phyloP scores from a whole-genome alignment of 2,329 filamentous ascomycete genomes.

The Emericellopsis atlantica region DNA sequence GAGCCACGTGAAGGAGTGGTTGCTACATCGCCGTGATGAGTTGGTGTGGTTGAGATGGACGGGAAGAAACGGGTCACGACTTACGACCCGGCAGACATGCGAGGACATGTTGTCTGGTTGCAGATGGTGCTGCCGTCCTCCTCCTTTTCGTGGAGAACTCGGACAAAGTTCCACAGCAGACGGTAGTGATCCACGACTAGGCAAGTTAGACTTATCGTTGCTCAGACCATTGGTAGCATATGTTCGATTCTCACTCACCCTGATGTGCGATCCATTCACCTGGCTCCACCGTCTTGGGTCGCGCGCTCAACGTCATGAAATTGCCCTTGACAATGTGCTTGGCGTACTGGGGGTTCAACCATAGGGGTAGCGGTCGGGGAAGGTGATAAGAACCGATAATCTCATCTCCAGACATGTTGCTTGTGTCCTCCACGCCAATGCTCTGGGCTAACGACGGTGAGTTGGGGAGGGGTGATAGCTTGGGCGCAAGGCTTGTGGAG shows the following conservation, averaged over 20 bases:
- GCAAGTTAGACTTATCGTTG: constrained; percentile 1
- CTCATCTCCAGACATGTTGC: constrained; percentile 36
- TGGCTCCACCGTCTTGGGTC: constrained; percentile 84
- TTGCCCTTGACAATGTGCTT: constrained; percentile 93
- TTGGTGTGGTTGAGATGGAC: not conserved
- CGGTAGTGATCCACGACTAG: constrained; percentile 87
- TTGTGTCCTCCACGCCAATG: constrained; percentile 55
- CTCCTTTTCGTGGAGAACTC: constrained; percentile 78
- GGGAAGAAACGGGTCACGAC: constrained; percentile 20
- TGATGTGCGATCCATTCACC: constrained; percentile 96
- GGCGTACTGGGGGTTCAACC: constrained; percentile 63
- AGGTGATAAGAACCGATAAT: constrained; percentile 48
- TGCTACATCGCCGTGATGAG: constrained; percentile 27
- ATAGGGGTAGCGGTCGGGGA: constrained; percentile 55
- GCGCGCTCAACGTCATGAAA: constrained; percentile 89
- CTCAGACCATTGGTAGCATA: not conserved
- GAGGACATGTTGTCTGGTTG: constrained; percentile 72
- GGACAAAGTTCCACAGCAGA: constrained; percentile 78
- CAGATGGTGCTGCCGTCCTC: constrained; percentile 68
- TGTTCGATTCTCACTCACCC: constrained; percentile 38
- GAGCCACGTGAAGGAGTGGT: constrained; percentile 93
- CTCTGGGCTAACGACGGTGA: constrained; percentile 53
- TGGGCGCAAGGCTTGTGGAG: constrained; percentile 38
- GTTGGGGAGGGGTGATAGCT: constrained; percentile 47
- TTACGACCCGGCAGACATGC: constrained; percentile 89